Base-by-base conservation (phyloP, 164 flowering plant species). In the Aristolochia californica region DNA sequence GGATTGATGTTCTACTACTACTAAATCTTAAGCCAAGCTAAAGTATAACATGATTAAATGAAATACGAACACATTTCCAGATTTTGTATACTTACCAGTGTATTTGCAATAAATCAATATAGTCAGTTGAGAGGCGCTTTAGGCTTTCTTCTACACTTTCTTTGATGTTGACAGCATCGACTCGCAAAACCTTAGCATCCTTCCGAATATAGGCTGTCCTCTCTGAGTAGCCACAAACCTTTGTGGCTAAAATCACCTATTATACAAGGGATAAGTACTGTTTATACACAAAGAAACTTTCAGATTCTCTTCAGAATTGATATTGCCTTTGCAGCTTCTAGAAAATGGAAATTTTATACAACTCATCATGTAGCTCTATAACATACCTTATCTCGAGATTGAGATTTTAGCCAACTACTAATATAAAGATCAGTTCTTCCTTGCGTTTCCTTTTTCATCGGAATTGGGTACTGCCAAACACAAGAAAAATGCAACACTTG, bases 131-230 rank as follows among this genome's bases (percentile, higher is more conserved):
- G 50, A 88, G 85, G 55, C 96, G 87, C 74, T 80, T 80, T 45
- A 91, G 93, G 70, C 96, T 91, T 70, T 91, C 83, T 74, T 91
- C 98, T n/a, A 87, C 94, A 71, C 96, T 88, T 69, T 88, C 96
- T 69, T 62, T 80, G 24, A 91, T 83, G 66, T 91, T 91, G 66
- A 81, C 85, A 57, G 87, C 87, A 88, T 91, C 96, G 67, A 91
- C 96, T 57, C 95, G 77, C 75, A 81, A 66, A 72, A 83, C 77
- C 20, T 72, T 71, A 53, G 85, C 81, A 75, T 74, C 82, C 14
- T 85, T 88, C 44, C 95, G 93, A 34, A 91, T 4, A 63, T 81
- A 87, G 65, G 74, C 52, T 60, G 84, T 66, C 34, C 82, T 56
- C 68, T 88, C 94, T 14, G 93, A 83, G 72, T 91, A 87, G 62